Evolutionary conservation across 257 asterid species (phyloP).

Genomic region (Striga asiatica): DNA sequence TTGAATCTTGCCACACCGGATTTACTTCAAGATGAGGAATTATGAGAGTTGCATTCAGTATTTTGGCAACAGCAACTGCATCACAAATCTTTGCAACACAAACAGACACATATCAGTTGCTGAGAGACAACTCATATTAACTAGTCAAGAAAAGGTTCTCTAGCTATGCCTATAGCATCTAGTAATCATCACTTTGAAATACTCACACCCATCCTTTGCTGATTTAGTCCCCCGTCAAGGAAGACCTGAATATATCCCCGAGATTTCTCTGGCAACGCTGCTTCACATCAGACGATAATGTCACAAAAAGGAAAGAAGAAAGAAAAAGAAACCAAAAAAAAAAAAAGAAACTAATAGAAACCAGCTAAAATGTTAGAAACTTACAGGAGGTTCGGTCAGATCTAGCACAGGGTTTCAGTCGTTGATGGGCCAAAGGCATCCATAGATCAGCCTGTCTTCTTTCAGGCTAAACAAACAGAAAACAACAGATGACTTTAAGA

Average conservation of each 20-base stretch:
- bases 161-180: background rate
- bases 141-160: background rate
- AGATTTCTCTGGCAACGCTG: conserved; percentile 62
- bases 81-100: conserved; percentile 63
- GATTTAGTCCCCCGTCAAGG: conserved; percentile 95
- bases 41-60: conserved; percentile 89
- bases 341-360: background rate
- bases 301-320: background rate
- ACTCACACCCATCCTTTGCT: conserved; percentile 94
- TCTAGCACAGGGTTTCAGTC: conserved; percentile 41
- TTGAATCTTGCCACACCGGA: conserved; percentile 96
- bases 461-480: conserved; percentile 32
- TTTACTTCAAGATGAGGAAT: conserved; percentile 90
- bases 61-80: conserved; percentile 96
- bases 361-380: conserved; percentile 16
- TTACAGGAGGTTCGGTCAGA: conserved; percentile 31
- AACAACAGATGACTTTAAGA: background rate
- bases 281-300: conserved; percentile 6
- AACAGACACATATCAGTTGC: conserved; percentile 13
- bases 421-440: conserved; percentile 65
- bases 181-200: background rate
- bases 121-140: background rate
- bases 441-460: conserved; percentile 52
- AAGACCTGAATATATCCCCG: conserved; percentile 84
- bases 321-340: background rate